A percentile compares a stretch with the other conserved stretches of the same genome.
These are phyloP conservation scores for Pyrenochaeta sp. DNA, from an alignment of 2,329 filamentous ascomycete genomes.

Conservation along the genomic window DNA sequence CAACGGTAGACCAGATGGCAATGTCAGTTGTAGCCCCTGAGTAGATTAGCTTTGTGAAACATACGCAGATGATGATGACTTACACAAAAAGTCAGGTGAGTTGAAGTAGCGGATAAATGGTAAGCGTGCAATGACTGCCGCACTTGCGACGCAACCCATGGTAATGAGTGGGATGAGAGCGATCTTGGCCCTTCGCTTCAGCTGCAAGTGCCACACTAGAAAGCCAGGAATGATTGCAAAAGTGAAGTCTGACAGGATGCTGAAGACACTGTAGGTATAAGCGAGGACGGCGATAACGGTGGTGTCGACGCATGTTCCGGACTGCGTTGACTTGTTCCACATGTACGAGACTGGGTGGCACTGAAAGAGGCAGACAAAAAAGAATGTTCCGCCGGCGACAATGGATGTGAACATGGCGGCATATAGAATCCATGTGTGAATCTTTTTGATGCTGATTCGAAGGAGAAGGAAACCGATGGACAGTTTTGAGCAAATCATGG, in stretches of 20 bases:
- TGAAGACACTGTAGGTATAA: constrained; percentile 58
- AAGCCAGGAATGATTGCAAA: constrained; percentile 61
- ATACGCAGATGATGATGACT: not conserved
- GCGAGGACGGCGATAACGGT: constrained; percentile 52
- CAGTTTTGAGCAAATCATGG: constrained; percentile 45
- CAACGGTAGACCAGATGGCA: constrained; percentile 48
- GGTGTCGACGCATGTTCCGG: constrained; percentile 54
- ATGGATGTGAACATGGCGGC: constrained; percentile 46
- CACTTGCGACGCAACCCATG: constrained; percentile 58
- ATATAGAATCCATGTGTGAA: constrained; percentile 50
- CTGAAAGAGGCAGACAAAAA: constrained; percentile 61
- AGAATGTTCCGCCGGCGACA: constrained; percentile 50
- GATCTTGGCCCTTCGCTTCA: constrained; percentile 60
- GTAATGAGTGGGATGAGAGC: constrained; percentile 59
- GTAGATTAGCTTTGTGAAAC: not conserved
- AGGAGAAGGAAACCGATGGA: constrained; percentile 45
- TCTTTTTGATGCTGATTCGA: constrained; percentile 38
- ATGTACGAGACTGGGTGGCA: constrained; percentile 61
- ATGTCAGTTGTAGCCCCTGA: constrained; percentile 45
- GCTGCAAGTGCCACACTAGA: constrained; percentile 60
- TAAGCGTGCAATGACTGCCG: constrained; percentile 43
- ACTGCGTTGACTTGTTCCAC: constrained; percentile 52
- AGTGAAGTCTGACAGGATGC: constrained; percentile 58
- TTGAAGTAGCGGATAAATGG: constrained; percentile 41
- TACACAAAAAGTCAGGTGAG: constrained; percentile 45